phyloP scores from a whole-genome alignment of 352 stramenopile species.

The Phytophthora multivora region DNA sequence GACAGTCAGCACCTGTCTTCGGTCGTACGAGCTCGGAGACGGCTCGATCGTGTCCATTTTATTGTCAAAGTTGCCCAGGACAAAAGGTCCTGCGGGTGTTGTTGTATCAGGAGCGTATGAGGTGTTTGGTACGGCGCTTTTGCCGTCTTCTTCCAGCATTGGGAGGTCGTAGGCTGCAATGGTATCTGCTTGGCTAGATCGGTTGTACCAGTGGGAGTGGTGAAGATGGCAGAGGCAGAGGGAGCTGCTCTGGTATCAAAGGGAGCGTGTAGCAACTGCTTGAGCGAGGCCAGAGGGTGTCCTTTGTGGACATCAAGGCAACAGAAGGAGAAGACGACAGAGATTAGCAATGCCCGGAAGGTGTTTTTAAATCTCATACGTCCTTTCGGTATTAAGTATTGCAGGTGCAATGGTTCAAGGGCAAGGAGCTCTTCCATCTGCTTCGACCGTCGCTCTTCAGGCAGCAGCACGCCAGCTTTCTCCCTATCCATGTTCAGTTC shows the following conservation, averaged over 20 bases:
- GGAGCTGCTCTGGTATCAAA: neutral
- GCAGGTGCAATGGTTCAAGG: neutral
- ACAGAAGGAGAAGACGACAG: constrained; percentile 19
- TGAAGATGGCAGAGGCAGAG: constrained; percentile 10
- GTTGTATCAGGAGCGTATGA: constrained; percentile 10
- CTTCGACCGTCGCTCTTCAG: constrained; percentile 2
- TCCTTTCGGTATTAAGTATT: neutral
- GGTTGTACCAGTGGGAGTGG: neutral
- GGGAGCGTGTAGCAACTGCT: constrained; percentile 1
- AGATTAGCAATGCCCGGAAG: neutral
- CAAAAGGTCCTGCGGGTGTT: neutral
- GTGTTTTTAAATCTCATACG: neutral
- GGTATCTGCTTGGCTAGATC: constrained; percentile 24
- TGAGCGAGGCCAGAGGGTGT: constrained; percentile 1
- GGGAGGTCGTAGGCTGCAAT: constrained; percentile 12
- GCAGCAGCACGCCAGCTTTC: neutral
- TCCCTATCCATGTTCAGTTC: constrained; percentile 8
- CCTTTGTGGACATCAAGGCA: constrained; percentile 3
- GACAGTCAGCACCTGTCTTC: constrained; percentile 1
- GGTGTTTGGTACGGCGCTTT: constrained; percentile 1
- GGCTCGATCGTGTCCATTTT: constrained; percentile 46
- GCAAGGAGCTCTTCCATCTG: neutral
- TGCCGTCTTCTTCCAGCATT: constrained; percentile 23
- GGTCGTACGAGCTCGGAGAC: constrained; percentile 32
- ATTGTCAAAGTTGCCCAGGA: constrained; percentile 20